These are phyloP conservation scores for Epichloe baconii DNA, from an alignment of 2,329 filamentous ascomycete genomes.

Conservation along the genomic window DNA sequence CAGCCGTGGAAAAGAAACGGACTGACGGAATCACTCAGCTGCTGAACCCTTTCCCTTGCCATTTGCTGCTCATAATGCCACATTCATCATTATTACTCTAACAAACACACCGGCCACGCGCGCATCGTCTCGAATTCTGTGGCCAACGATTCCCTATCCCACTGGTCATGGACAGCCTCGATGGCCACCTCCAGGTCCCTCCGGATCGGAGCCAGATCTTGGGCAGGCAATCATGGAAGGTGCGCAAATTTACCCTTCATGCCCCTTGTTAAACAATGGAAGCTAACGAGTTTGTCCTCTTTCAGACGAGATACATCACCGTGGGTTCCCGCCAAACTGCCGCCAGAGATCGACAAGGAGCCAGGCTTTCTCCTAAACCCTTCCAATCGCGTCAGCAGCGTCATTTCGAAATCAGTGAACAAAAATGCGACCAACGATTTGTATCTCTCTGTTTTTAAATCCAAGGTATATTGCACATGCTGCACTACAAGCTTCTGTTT, in stretches of 20 bases:
- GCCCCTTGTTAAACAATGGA: background rate
- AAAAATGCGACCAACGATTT: slow-evolving; percentile 27
- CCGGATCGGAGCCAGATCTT: slow-evolving; percentile 38
- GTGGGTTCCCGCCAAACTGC: slow-evolving; percentile 28
- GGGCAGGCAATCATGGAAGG: slow-evolving; percentile 39
- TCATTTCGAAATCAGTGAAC: slow-evolving; percentile 23
- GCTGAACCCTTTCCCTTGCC: background rate
- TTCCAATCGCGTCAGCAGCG: slow-evolving; percentile 24
- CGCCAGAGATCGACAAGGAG: slow-evolving; percentile 23
- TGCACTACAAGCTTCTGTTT: background rate
- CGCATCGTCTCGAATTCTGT: background rate
- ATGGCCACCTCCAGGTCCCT: slow-evolving; percentile 35
- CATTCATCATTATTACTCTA: background rate
- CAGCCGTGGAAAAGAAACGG: background rate
- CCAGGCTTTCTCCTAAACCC: slow-evolving; percentile 26
- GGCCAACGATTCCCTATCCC: slow-evolving; percentile 1
- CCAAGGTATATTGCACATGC: slow-evolving; percentile 29
- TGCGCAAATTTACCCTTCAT: slow-evolving; percentile 15
- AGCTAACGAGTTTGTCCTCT: slow-evolving; percentile 6
- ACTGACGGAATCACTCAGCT: background rate
- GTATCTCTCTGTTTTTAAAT: slow-evolving; percentile 42
- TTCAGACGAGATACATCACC: slow-evolving; percentile 45
- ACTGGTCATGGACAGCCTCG: slow-evolving; percentile 24
- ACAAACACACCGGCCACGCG: background rate
- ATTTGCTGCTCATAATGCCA: background rate